Base-by-base conservation (phyloP, 441 rosid species). In the Aleurites moluccanus region DNA sequence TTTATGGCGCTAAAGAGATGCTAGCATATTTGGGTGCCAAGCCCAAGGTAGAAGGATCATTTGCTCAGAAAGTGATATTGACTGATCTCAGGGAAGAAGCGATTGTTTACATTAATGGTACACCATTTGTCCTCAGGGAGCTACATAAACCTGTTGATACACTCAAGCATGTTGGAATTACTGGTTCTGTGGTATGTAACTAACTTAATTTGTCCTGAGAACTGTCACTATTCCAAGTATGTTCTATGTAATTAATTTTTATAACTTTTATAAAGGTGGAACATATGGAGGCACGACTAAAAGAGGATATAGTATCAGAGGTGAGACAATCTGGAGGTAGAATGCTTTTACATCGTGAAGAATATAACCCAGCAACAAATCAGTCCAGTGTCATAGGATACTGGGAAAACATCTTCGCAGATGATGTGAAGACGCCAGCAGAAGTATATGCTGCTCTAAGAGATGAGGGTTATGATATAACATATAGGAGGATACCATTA, bases 31-130 rank as follows among this genome's bases (percentile, higher is more conserved):
- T 96, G 79, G 92, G 90, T 76, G 91, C 96, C 75, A 84, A 90
- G 77, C 83, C 86, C 50, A 81, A 81, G 73, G 88, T 75, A 67
- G 93, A 86, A 80, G 92, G 88, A 63, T 78, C 81, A 18, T 77
- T 62, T 67, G 79, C 87, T 74, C 79, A 77, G 76, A 86, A 81
- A 83, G 97, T 87, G 76, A 85, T 90, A 75, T 81, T 96, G 73
- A 96, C 93, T 63, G 98, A 96, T 83, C 83, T 93, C 56, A 90
- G 98, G 88, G 98, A 96, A 91, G 99, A 96, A 78, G 95, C 97
- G 47, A 93, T 90, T 81, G 98, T 94, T 80, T 96, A 94, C 89
- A 94, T 94, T 71, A 87, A 90, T 81, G 98, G 95, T 75, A 89
- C 91, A 28, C 98, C 99, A 42, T 96, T 94, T 87, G 98, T 92